These are phyloP conservation scores for Exsudoporus frostii DNA, from an alignment of 768 basidiomycete species.

Conservation along the genomic window DNA sequence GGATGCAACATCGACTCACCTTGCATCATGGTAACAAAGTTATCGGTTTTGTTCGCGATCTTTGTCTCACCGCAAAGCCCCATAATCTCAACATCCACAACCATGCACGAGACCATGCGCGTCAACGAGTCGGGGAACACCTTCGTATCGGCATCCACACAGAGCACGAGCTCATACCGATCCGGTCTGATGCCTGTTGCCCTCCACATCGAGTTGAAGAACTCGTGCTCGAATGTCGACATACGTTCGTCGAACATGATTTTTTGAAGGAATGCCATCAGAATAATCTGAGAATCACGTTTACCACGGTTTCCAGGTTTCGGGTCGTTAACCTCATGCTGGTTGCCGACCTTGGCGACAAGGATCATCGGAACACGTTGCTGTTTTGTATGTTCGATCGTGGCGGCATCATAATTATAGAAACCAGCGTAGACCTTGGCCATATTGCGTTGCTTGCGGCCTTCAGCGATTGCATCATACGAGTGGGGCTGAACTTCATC, in stretches of 20 bases:
- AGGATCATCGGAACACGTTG: slow-evolving; percentile 95
- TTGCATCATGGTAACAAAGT: slow-evolving; percentile 99
- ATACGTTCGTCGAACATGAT: slow-evolving; percentile 99
- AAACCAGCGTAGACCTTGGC: slow-evolving; percentile 98
- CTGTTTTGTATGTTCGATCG: slow-evolving; percentile 88
- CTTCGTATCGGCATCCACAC: slow-evolving; percentile 98
- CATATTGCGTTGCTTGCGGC: slow-evolving; percentile 99
- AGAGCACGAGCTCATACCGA: slow-evolving; percentile 90
- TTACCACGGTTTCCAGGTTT: slow-evolving; percentile 99
- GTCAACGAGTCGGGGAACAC: slow-evolving; percentile 98
- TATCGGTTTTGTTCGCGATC: slow-evolving; percentile 98
- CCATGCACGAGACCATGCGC: slow-evolving; percentile 95
- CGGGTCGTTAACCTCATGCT: slow-evolving; percentile 77
- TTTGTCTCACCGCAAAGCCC: slow-evolving; percentile 99
- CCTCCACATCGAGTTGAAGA: slow-evolving; percentile 98
- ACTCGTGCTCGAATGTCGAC: slow-evolving; percentile 99
- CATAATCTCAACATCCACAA: slow-evolving; percentile 97
- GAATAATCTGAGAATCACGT: slow-evolving; percentile 95
- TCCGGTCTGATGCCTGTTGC: slow-evolving; percentile 94
- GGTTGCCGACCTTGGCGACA: slow-evolving; percentile 95
- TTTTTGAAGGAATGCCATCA: slow-evolving; percentile 98
- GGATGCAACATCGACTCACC: slow-evolving; percentile 50
- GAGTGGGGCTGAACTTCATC: slow-evolving; percentile 90
- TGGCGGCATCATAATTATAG: slow-evolving; percentile 91
- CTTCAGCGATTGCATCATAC: slow-evolving; percentile 98